phyloP scores from a whole-genome alignment of 2,329 filamentous ascomycete species.

The Stachybotrys elegans region DNA sequence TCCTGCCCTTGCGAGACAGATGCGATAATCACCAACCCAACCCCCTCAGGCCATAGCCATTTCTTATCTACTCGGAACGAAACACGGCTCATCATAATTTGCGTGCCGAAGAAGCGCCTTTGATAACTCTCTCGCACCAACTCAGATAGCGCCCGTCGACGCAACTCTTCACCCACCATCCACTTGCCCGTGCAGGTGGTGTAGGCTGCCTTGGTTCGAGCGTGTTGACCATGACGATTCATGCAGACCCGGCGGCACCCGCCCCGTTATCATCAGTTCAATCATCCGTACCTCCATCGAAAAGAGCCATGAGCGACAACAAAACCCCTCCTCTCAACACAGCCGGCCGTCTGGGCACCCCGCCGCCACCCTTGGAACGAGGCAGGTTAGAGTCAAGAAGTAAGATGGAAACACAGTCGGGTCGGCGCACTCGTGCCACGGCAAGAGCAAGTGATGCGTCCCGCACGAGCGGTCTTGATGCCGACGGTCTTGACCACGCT shows the following conservation, averaged over 20 bases:
- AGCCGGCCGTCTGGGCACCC: constrained; percentile 35
- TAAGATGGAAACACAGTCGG: constrained; percentile 27
- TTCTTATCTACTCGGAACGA: too few relatives aligned
- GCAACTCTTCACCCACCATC: too few relatives aligned
- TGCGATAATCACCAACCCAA: too few relatives aligned
- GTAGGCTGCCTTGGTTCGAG: too few relatives aligned
- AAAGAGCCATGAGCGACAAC: constrained; percentile 24
- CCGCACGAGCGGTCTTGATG: constrained; percentile 36
- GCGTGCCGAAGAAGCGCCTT: too few relatives aligned
- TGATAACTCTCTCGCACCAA: too few relatives aligned
- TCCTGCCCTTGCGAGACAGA: too few relatives aligned
- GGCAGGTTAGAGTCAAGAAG: constrained; percentile 36
- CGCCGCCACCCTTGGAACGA: constrained; percentile 39
- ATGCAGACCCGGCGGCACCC: constrained; percentile 20
- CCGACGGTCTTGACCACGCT: constrained; percentile 45
- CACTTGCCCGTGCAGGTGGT: too few relatives aligned
- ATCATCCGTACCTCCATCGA: constrained; percentile 15
- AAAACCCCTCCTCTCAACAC: constrained; percentile 24
- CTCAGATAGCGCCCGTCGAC: too few relatives aligned
- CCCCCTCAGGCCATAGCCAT: too few relatives aligned
- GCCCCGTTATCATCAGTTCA: constrained; percentile 23
- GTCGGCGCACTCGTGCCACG: constrained; percentile 28
- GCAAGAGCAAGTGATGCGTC: constrained; percentile 29
- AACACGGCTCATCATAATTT: too few relatives aligned
- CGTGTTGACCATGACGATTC: constrained; percentile 26